Evolutionary conservation across 1,284 basidiomycete species (phyloP), one percentile per base, ranked within the genome.

Genomic region (Inonotus hispidus): DNA sequence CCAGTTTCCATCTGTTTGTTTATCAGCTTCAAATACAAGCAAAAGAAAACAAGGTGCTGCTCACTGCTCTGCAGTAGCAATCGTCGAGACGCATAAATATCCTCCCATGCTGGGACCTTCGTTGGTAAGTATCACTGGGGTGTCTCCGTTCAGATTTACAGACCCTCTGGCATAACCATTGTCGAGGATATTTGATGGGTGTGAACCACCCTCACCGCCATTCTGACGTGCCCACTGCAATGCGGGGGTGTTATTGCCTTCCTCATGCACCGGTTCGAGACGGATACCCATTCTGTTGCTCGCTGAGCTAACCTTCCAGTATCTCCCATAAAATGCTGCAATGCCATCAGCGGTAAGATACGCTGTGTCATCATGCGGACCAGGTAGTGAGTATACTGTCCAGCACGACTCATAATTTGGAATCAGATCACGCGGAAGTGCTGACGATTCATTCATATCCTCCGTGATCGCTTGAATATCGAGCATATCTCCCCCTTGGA

Each of bases 101-200:
- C 84, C 84, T 13, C 84, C 83, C 83, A 85, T 83, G 68, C 84
- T 82, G 0, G 84, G 86, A 0, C 82, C 83, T 66, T 87, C 87
- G 32, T 79, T 76, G 0, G 80, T 80, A 46, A 89, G 71, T 25
- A 88, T 81, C 1, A 90, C 85, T 0, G 88, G 86, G 0, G 85
- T 87, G 67, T 90, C 87, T 1, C 88, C 88, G 66, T 89, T 90
- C 65, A 88, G 65, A 64, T 85, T 85, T 64, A 90, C 70, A 1
- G 81, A 78, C 3, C 84, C 85, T 23, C 76, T 72, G 0, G 82
- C 79, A 67, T 89, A 90, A 1, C 82, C 84, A 62, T 87, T 85
- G 65, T 89, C 87, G 21, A 87, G 77, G 53, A 89, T 83, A 66
- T 90, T 90, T 43, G 81, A 83, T 0, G 87, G 87, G 69, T 90